Percentiles rank a stretch among this genome's conserved stretches.
These are phyloP conservation scores for Diaporthe destruens DNA, from an alignment of 2,329 filamentous ascomycete species.

Conservation along the genomic window DNA sequence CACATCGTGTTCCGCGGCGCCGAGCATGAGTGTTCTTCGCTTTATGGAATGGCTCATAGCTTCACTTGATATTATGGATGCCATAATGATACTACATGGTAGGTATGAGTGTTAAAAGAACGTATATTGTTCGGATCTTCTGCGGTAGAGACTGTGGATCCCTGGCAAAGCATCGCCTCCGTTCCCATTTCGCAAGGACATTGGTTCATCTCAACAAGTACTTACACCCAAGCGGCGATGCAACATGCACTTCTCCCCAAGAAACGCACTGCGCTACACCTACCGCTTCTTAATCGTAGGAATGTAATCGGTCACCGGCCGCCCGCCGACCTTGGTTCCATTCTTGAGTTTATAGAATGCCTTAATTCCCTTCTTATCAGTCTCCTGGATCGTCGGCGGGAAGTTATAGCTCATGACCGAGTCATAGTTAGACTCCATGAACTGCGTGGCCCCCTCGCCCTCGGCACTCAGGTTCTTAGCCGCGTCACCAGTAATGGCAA, in stretches of 20 bases:
- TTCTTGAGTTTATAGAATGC: neutral
- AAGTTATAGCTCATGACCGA: neutral
- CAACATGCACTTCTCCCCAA: neutral
- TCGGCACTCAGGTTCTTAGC: neutral
- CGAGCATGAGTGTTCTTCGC: neutral
- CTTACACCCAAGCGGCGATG: neutral
- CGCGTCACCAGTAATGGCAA: neutral
- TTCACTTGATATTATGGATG: neutral
- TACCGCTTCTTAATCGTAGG: neutral
- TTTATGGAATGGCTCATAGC: neutral
- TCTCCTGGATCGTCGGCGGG: neutral
- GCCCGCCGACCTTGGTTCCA: neutral
- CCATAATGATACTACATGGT: too few species aligned
- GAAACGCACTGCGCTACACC: neutral
- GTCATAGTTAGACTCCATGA: neutral
- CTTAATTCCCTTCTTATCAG: neutral
- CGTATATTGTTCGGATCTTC: neutral
- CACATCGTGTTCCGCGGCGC: too few species aligned
- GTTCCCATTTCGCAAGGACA: neutral
- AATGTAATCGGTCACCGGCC: neutral
- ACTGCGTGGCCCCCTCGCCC: neutral
- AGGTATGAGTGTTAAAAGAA: too few species aligned
- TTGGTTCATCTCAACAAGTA: neutral
- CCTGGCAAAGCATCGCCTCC: neutral
- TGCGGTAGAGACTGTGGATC: neutral